Evolutionary conservation across 192 early-diverging fungal genomes (phyloP), one percentile per base, ranked within the genome.

Genomic region (Mortierella claussenii): DNA sequence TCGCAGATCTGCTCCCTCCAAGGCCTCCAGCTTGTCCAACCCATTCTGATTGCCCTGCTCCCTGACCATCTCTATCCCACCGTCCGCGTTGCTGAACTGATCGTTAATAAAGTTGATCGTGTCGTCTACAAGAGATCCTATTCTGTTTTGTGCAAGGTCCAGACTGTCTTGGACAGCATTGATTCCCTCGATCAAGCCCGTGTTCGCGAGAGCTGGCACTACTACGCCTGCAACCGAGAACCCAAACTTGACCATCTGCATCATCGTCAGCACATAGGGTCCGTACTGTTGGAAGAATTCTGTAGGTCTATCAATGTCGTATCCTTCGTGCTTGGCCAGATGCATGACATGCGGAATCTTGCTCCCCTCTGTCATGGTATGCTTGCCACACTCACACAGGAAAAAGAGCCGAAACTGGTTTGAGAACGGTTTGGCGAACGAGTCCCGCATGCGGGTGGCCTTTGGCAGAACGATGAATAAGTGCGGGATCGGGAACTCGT

Each of bases 401-500:
- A 65, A 65, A 26, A 24, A 65, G 0, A 65, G 63, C 24, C 63
- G 51, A 32, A 53, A 53, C 30, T 53, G 47, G 2, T 48, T 17
- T 4, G 55, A 34, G 27, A 67, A 67, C 2, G 26, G 42, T 1
- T 46, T 31, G 2, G 4, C 5, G 26, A 54, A 6, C 28, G 3
- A 3, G 32, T 54, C 52, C 2, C 52, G 28, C 5, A 3, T 4
- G 1, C 27, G 12, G 6, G 6, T n/a, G 2, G 21, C 27, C n/a
- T 60, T 58, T 21, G 56, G 55, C 8, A 68, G 56, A 28, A 60
- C 48, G 30, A 60, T 45, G 37, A 68, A 68, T n/a, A 68, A 50
- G n/a, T 54, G 66, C 32, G 66, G 57, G 28, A 68, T 68, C 1
- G 66, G 55, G 42, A 53, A 68, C 28, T 68, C 66, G 57, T 68